Evolutionary conservation across 2,329 filamentous ascomycete genomes (phyloP).

Genomic region (Chaetomium globosum): DNA sequence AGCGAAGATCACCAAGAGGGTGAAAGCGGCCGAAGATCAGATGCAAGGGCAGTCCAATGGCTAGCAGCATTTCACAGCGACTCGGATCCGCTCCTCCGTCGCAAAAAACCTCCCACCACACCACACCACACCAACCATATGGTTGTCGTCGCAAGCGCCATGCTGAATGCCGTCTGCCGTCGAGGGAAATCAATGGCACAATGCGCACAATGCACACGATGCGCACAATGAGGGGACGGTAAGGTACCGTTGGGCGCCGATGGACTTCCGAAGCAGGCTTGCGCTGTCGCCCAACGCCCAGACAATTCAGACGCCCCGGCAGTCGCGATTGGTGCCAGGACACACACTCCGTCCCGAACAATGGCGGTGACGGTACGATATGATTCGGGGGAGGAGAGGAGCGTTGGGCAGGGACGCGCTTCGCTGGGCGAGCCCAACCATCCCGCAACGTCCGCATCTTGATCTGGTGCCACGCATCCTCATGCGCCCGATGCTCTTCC

Average conservation of each 20-base stretch:
- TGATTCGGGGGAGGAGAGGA: constrained; percentile 28
- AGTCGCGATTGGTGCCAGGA: constrained; percentile 35
- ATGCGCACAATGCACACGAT: not conserved
- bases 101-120: constrained; percentile 13
- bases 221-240: constrained; percentile 13
- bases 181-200: constrained; percentile 5
- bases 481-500: constrained; percentile 21
- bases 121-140: not conserved
- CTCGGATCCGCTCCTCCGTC: constrained; percentile 20
- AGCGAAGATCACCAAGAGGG: constrained; percentile 23
- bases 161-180: constrained; percentile 13
- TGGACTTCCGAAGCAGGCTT: constrained; percentile 25
- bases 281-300: constrained; percentile 36
- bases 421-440: constrained; percentile 34
- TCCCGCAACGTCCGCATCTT: constrained; percentile 20
- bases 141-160: not conserved
- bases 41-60: constrained; percentile 26
- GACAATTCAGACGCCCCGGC: constrained; percentile 28
- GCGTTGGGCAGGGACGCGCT: constrained; percentile 37
- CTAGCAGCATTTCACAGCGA: not conserved
- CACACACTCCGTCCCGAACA: constrained; percentile 26
- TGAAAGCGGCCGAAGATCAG: constrained; percentile 22
- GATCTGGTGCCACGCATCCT: constrained; percentile 33
- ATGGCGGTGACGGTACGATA: constrained; percentile 29
- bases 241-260: constrained; percentile 38